These are phyloP conservation scores for Fusarium foetens DNA, from an alignment of 2,329 filamentous ascomycete species.

Conservation along the genomic window DNA sequence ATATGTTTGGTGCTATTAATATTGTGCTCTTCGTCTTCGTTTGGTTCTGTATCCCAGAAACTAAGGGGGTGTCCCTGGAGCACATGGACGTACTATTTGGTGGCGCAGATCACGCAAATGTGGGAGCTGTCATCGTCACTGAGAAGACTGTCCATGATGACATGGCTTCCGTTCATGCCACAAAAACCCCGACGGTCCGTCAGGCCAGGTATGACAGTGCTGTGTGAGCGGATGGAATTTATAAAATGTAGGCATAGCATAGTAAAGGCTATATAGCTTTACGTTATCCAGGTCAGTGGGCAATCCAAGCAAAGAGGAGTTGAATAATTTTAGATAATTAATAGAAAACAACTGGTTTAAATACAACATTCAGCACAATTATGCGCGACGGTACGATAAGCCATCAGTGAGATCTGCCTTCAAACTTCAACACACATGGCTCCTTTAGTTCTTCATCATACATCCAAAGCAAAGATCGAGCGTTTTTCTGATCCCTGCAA, in stretches of 20 bases:
- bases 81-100: conserved; percentile 3
- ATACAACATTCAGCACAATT: too few relatives aligned
- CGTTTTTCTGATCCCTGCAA: not conserved
- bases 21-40: not conserved
- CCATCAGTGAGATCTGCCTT: too few relatives aligned
- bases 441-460: not conserved
- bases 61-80: not conserved
- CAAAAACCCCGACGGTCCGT: not conserved
- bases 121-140: not conserved
- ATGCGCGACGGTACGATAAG: too few relatives aligned
- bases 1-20: conserved; percentile 6
- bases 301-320: not conserved
- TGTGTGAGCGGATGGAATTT: not conserved
- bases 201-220: not conserved
- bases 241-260: not conserved
- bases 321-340: not conserved
- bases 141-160: not conserved
- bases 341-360: not conserved
- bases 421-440: too few relatives aligned
- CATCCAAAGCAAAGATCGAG: not conserved
- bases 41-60: conserved; percentile 8
- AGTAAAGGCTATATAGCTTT: not conserved
- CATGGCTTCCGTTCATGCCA: not conserved
- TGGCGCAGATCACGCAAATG: not conserved
- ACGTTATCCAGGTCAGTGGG: too few relatives aligned